Conservation (phyloP, 768 basidiomycete species). For the Scleroderma bovista region DNA sequence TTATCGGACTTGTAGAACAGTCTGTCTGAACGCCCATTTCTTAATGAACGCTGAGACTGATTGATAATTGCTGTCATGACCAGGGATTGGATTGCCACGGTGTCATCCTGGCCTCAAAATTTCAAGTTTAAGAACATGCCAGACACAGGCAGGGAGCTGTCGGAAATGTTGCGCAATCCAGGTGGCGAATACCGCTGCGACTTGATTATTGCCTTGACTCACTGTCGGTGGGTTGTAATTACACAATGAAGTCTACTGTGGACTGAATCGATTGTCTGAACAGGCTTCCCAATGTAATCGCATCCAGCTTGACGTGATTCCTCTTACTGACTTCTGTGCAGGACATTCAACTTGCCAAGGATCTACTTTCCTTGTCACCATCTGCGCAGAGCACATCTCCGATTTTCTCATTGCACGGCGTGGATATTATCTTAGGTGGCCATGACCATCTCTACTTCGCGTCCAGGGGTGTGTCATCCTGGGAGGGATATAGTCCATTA, state of each 20-base stretch:
- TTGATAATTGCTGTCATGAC: background rate
- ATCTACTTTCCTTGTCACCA: conserved; percentile 55
- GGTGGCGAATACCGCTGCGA: conserved; percentile 67
- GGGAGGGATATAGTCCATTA: conserved; percentile 59
- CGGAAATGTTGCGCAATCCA: conserved; percentile 66
- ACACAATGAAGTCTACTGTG: background rate
- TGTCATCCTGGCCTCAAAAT: conserved; percentile 78
- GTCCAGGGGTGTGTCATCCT: conserved; percentile 56
- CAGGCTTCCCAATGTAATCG: conserved; percentile 27
- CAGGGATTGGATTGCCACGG: conserved; percentile 87
- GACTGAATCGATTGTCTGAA: background rate
- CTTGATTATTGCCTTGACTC: conserved; percentile 80
- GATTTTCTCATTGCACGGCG: conserved; percentile 59
- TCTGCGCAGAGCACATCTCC: conserved; percentile 38
- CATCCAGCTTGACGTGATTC: background rate
- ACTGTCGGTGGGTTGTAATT: conserved; percentile 59
- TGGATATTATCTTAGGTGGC: conserved; percentile 80
- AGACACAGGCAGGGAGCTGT: conserved; percentile 66
- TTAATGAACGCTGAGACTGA: too few relatives aligned
- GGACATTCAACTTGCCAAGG: conserved; percentile 70
- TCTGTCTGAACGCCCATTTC: conserved; percentile 24
- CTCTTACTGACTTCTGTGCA: conserved; percentile 25
- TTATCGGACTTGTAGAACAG: conserved; percentile 88
- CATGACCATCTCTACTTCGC: conserved; percentile 85
- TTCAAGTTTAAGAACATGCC: conserved; percentile 77